Base-by-base conservation (phyloP, 2,329 filamentous ascomycete genomes). In the Alternaria metachromatica region DNA sequence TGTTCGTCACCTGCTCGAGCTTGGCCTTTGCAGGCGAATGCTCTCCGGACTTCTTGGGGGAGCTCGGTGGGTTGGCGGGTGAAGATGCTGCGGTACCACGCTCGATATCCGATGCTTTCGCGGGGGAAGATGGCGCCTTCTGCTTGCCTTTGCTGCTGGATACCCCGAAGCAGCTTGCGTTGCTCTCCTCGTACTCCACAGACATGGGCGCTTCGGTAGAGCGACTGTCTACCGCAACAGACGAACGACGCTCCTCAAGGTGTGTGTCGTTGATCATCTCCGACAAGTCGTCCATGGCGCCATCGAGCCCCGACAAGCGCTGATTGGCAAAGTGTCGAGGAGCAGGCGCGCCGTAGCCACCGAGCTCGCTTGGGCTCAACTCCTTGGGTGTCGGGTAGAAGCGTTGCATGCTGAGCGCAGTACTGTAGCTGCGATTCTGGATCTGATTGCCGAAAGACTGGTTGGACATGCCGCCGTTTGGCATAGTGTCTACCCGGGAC, bases 1-100 rank as follows among this genome's bases (percentile, higher is more conserved):
- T 83, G 74, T 81, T 82, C 28, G 82, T 82, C 33, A 84, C 79
- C 45, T 81, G 78, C 71, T 83, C 82, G 51, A 84, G 81, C 73
- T 81, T 82, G 53, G 77, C 81, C 67, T 84, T 83, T 55, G 83
- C 78, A 18, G 82, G 83, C 8, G 82, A 84, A 28, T 73, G 72
- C 62, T 80, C 76, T 43, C 75, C 75, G 25, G 71, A 66, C 65
- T 79, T 80, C 72, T 75, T 80, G 18, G 79, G 77, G 8, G 78
- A 79, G 45, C 65, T 70, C 4, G 73, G 53, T 6, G 61, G 50
- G 37, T 75, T 74, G 23, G 67, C 57, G 10, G 73, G 72, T n/a
- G 78, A 77, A 20, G 67, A 71, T 41, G 68, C 62, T 9, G 56
- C 48, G n/a, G 49, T 65, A 15, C 71, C 65, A 41, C 57, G 57